Evolutionary conservation across 371 early-diverging fungal genomes (phyloP).

Genomic region (Lichtheimia hyalospora): DNA sequence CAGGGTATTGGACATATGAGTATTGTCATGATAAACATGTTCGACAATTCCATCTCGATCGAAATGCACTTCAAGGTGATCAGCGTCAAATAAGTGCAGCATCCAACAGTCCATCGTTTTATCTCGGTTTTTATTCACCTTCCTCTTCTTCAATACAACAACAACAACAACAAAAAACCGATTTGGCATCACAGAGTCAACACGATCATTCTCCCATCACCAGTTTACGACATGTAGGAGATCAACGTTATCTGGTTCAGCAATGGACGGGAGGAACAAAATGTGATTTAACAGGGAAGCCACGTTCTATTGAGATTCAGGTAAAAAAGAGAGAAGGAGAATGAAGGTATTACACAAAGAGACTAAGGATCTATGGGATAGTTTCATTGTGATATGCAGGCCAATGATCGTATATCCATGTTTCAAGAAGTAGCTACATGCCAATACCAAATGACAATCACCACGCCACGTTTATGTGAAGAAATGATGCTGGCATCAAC

Average conservation of each 20-base stretch:
- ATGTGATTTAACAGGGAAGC: conserved; percentile 73
- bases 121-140: conserved; percentile 17
- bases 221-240: conserved; percentile 31
- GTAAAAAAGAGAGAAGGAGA: conserved; percentile 26
- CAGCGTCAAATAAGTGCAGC: not conserved
- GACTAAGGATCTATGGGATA: no score
- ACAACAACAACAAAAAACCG: conserved; percentile 13
- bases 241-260: conserved; percentile 63
- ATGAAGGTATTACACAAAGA: not conserved
- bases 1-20: conserved; percentile 80
- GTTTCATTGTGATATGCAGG: conserved; percentile 68
- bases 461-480: conserved; percentile 71
- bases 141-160: conserved; percentile 1
- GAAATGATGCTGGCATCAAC: conserved; percentile 57
- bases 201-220: conserved; percentile 12
- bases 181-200: conserved; percentile 2
- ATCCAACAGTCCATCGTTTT: conserved; percentile 19
- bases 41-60: conserved; percentile 68
- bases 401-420: conserved; percentile 54
- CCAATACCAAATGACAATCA: conserved; percentile 68
- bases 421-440: conserved; percentile 68
- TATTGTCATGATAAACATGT: conserved; percentile 73
- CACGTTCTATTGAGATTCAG: conserved; percentile 71
- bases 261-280: conserved; percentile 70
- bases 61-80: conserved; percentile 10